Percentiles rank a stretch among this genome's conserved stretches.
These are phyloP conservation scores for Suillus subluteus DNA, from an alignment of 768 basidiomycete genomes.

Conservation along the genomic window DNA sequence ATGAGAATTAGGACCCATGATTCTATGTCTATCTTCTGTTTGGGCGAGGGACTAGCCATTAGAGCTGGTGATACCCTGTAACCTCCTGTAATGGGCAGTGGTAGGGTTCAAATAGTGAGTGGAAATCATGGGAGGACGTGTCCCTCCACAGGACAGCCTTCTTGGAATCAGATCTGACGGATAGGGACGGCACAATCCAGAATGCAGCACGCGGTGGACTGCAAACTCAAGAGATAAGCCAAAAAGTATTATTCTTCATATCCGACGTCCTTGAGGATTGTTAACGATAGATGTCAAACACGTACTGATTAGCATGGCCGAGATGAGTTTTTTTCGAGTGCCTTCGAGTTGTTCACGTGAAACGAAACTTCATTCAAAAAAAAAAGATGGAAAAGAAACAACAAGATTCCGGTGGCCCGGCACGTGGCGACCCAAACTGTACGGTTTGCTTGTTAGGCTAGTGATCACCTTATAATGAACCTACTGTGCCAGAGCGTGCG, in stretches of 20 bases:
- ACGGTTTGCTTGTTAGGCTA: slow-evolving; percentile 23
- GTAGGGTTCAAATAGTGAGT: neutral
- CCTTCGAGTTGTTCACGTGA: slow-evolving; percentile 9
- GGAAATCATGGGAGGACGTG: neutral
- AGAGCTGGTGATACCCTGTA: slow-evolving; percentile 3
- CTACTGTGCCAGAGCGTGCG: slow-evolving; percentile 15
- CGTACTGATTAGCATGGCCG: slow-evolving; percentile 7
- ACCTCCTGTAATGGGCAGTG: neutral
- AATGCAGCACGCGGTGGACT: neutral
- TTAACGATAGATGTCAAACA: slow-evolving; percentile 3
- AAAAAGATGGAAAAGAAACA: slow-evolving; percentile 1
- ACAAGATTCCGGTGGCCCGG: slow-evolving; percentile 20
- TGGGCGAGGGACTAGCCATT: neutral
- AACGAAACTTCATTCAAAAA: slow-evolving; percentile 8
- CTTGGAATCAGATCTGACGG: neutral
- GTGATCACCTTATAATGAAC: slow-evolving; percentile 33
- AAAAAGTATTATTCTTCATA: slow-evolving; percentile 4
- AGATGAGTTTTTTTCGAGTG: slow-evolving; percentile 5
- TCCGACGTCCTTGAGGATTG: slow-evolving; percentile 2
- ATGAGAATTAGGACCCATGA: neutral
- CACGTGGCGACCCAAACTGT: slow-evolving; percentile 34
- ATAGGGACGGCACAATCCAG: neutral
- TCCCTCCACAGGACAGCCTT: neutral
- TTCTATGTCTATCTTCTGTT: neutral
- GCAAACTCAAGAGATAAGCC: neutral